Evolutionary conservation across 75 land plant species (phyloP).

Genomic region (Pinus tabuliformis): DNA sequence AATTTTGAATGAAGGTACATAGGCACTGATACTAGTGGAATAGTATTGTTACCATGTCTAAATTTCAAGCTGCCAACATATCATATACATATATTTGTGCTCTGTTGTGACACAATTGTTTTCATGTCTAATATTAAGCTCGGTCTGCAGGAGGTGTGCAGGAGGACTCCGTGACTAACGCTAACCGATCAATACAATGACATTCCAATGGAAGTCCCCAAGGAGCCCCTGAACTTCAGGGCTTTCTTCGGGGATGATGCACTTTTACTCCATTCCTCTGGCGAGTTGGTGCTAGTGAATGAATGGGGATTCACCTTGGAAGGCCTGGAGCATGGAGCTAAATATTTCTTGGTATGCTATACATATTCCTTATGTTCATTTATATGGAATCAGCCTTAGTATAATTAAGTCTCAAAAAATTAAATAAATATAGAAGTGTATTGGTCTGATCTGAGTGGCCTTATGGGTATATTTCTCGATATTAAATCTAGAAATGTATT

Average conservation of each 20-base stretch:
- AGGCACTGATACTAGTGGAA: no score
- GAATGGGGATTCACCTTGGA: conserved; percentile 57
- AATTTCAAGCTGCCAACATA: no score
- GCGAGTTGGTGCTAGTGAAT: conserved; percentile 49
- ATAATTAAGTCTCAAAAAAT: no score
- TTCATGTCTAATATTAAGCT: not conserved
- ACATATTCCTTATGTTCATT: no score
- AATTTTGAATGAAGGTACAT: not conserved
- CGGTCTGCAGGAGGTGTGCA: not conserved
- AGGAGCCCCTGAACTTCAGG: conserved; percentile 40
- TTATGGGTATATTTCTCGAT: no score
- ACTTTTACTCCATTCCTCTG: conserved; percentile 38
- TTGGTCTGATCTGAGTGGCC: no score
- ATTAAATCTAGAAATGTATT: no score
- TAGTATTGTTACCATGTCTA: no score
- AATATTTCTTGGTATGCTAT: conserved; percentile 22
- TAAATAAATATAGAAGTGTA: no score
- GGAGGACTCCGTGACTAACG: no score
- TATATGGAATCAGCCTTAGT: no score
- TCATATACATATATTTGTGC: not conserved
- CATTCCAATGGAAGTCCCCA: conserved; percentile 34
- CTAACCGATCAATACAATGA: conserved; percentile 16
- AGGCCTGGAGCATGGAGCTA: conserved; percentile 52
- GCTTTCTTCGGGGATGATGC: conserved; percentile 55
- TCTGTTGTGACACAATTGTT: not conserved